Conservation (phyloP, 1,284 basidiomycete species). For the Athelia sp. region DNA sequence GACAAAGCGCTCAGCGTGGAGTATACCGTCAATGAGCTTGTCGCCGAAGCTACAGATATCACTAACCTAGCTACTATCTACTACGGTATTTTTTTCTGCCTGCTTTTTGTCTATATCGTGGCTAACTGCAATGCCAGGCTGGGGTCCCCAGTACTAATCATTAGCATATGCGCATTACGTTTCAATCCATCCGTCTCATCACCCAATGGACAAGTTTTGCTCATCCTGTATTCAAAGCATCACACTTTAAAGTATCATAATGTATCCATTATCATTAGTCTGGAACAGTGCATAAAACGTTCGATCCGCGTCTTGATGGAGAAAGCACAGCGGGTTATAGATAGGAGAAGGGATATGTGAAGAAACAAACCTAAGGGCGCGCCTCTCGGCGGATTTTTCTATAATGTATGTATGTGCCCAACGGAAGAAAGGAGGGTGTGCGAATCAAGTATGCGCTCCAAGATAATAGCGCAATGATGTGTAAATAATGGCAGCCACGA, state of each 20-base stretch:
- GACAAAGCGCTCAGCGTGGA: slow-evolving; percentile 85
- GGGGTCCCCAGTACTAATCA: slow-evolving; percentile 30
- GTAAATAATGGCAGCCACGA: too few relatives aligned
- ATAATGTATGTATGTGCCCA: neutral
- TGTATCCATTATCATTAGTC: slow-evolving; percentile 1
- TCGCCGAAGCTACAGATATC: slow-evolving; percentile 82
- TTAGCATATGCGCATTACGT: too few relatives aligned
- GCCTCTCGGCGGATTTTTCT: neutral
- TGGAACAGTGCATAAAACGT: neutral
- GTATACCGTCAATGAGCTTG: slow-evolving; percentile 90
- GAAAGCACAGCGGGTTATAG: neutral
- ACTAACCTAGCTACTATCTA: slow-evolving; percentile 80
- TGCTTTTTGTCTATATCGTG: neutral
- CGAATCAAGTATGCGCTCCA: too few relatives aligned
- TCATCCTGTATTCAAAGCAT: neutral
- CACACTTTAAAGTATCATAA: neutral
- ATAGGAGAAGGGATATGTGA: neutral
- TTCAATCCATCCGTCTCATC: too few relatives aligned
- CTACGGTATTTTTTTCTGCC: slow-evolving; percentile 41
- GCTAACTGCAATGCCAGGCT: slow-evolving; percentile 20
- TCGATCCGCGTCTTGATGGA: neutral
- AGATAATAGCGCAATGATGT: too few relatives aligned
- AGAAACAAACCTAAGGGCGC: neutral
- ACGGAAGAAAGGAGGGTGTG: too few relatives aligned
- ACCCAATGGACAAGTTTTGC: too few relatives aligned